Percentiles rank a stretch among this genome's conserved stretches.
These are phyloP conservation scores for Chlorella sorokiniana DNA, from an alignment of 139 green algal genomes.

Conservation along the genomic window DNA sequence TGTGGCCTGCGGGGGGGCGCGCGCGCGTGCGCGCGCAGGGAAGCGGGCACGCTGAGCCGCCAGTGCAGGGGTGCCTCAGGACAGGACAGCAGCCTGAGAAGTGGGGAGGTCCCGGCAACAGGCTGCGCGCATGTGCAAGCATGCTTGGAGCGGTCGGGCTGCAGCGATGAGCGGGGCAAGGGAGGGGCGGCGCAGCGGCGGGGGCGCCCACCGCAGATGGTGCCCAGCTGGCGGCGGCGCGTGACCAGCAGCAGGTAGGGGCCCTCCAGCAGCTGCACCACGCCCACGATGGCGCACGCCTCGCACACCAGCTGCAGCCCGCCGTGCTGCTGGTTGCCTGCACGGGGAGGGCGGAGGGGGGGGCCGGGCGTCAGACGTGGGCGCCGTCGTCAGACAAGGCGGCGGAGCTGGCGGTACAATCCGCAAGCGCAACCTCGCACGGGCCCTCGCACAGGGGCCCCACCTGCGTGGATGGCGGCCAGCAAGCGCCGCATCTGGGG, in stretches of 20 bases:
- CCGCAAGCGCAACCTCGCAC: too few relatives aligned
- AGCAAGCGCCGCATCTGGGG: conserved; percentile 59
- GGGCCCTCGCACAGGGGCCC: too few relatives aligned
- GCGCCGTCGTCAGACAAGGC: too few relatives aligned
- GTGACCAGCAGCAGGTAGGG: conserved; percentile 94
- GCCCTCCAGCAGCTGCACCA: conserved; percentile 57
- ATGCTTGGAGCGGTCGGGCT: too few relatives aligned
- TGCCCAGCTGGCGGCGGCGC: conserved; percentile 66
- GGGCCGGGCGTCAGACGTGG: not conserved
- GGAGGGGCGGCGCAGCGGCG: not conserved
- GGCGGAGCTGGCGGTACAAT: too few relatives aligned
- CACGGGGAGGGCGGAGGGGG: not conserved
- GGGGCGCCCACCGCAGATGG: conserved; percentile 64
- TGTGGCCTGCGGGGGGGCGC: conserved; percentile 61
- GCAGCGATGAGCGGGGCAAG: not conserved
- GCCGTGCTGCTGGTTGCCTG: conserved; percentile 50
- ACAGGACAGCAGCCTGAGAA: not conserved
- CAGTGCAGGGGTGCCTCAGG: not conserved
- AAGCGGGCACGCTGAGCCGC: not conserved
- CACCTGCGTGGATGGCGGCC: conserved; percentile 49
- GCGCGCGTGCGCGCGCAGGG: not conserved
- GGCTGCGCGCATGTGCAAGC: too few relatives aligned
- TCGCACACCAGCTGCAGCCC: conserved; percentile 63
- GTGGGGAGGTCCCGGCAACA: too few relatives aligned
- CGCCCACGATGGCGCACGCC: conserved; percentile 78